Evolutionary conservation across 495 filamentous ascomycete species (phyloP).

Genomic region (Aspergillus mulundensis): DNA sequence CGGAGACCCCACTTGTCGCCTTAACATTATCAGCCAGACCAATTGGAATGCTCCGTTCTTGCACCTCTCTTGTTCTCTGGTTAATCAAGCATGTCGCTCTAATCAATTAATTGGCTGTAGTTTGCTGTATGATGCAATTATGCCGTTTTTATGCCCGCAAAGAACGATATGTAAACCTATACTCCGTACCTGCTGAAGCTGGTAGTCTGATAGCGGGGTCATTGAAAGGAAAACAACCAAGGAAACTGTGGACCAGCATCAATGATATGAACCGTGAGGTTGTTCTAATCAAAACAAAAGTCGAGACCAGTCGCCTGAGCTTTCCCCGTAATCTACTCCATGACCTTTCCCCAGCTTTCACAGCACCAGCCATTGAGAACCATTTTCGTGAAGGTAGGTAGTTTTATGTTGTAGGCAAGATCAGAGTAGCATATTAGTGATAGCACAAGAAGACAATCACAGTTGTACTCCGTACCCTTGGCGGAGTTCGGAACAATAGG

Average conservation of each 20-base stretch:
- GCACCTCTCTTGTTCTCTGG: neutral
- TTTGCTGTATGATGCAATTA: neutral
- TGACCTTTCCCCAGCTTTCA: neutral
- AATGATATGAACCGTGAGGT: too few species aligned
- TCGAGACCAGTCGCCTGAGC: neutral
- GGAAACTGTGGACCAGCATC: too few species aligned
- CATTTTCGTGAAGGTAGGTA: neutral
- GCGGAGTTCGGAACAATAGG: neutral
- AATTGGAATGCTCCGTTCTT: slow-evolving; percentile 1
- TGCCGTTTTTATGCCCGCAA: neutral
- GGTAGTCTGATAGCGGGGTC: neutral
- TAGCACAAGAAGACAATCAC: neutral
- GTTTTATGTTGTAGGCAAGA: neutral
- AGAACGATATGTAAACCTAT: too few species aligned
- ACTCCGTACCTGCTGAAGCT: neutral
- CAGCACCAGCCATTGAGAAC: neutral
- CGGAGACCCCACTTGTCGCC: slow-evolving; percentile 2
- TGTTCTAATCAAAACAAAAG: too few species aligned
- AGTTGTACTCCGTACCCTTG: neutral
- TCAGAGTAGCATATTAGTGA: neutral
- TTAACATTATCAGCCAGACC: slow-evolving; percentile 3
- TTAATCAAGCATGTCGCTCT: neutral
- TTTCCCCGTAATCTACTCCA: neutral
- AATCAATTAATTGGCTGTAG: neutral
- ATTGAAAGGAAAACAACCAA: neutral